Evolutionary conservation across 2,329 filamentous ascomycete genomes (phyloP), one percentile per base, ranked within the genome.

Genomic region (Stenocarpella maydis): DNA sequence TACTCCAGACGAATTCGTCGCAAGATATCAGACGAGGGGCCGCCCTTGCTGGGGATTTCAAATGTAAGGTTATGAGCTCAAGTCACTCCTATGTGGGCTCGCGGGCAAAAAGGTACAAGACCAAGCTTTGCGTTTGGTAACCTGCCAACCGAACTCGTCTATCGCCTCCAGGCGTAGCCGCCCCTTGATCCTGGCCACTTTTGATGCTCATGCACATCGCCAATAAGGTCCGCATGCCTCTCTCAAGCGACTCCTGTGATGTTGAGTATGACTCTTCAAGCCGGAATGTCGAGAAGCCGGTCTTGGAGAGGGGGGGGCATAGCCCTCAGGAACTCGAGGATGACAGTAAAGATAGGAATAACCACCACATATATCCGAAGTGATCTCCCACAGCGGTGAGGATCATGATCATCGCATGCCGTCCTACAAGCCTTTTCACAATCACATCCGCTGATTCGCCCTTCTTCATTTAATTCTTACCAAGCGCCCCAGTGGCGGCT

Each of bases 401-500:
- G 63, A 71, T 71, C 65, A 71, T 71, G 69, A 71, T 71, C 66
- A 69, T 41, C 66, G 63, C 24, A 60, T 64, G 65, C 47, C 68
- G 66, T 49, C 50, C 66, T 34, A 28, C 54, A 68, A 58, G 69
- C 52, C 64, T 45, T 60, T 53, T 37, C 52, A 60, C 12, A 52
- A 65, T 26, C 58, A 26, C 17, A 60, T 69, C 69, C 61, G 58
- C 9, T 26, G 55, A 34, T 65, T 31, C 55, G 34, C 53, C 28
- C 31, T 47, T 64, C 39, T 21, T 58, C 21, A 41, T 47, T 63
- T 26, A 55, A 17, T 26, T 52, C 45, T 52, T n/a, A n/a, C 6
- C n/a, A 61, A 61, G 69, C 69, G 58, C 69, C 69, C 69, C n/a
- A 71, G 69, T 12, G 69, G 69, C 58, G 50, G 69, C 69, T 67